Conservation (phyloP, 169 alveolate species). For the Neospora caninum region DNA sequence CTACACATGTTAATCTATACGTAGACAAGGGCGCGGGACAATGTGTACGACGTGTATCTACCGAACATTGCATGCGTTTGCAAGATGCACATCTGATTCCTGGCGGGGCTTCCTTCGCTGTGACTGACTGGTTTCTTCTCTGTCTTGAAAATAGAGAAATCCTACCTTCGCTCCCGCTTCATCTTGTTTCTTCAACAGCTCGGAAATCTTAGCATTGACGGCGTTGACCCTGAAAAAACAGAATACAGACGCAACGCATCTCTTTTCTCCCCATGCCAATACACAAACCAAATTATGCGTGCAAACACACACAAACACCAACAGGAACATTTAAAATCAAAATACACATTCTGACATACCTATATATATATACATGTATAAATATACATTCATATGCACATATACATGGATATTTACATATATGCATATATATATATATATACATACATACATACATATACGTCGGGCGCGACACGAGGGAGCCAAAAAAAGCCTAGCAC, state of each 20-base stretch:
- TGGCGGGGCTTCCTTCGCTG: too few relatives aligned
- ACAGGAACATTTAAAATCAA: too few relatives aligned
- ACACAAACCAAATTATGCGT: neutral
- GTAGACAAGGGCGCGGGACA: too few relatives aligned
- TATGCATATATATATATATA: neutral
- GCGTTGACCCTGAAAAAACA: constrained; percentile 63
- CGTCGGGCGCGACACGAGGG: too few relatives aligned
- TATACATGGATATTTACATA: neutral
- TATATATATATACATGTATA: neutral
- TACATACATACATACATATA: too few relatives aligned
- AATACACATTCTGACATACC: too few relatives aligned
- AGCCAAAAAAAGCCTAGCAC: too few relatives aligned
- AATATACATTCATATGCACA: neutral
- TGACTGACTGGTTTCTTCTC: too few relatives aligned
- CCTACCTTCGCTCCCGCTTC: constrained; percentile 76
- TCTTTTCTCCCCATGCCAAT: neutral
- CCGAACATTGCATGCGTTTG: too few relatives aligned
- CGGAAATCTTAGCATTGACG: constrained; percentile 73
- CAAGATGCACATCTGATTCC: too few relatives aligned
- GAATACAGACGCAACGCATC: neutral
- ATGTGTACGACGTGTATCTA: too few relatives aligned
- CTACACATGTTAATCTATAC: too few relatives aligned
- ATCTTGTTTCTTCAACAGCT: constrained; percentile 74
- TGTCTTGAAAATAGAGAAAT: neutral
- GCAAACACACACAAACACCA: neutral